phyloP scores from a whole-genome alignment of 352 stramenopile species.

The Globisporangium camurandrum region DNA sequence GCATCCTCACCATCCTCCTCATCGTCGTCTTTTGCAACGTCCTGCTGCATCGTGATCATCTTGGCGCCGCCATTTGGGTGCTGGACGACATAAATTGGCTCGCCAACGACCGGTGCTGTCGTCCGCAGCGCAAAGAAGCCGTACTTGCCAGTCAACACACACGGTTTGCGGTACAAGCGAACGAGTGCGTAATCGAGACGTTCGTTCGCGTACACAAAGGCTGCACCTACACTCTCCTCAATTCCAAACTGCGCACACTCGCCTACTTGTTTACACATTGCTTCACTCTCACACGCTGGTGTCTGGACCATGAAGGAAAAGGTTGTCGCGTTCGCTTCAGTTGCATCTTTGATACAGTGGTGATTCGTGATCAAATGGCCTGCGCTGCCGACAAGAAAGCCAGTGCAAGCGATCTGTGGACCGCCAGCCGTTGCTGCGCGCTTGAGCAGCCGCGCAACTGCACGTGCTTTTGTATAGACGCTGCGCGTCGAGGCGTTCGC shows the following conservation, averaged over 20 bases:
- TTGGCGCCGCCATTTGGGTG: slow-evolving; percentile 36
- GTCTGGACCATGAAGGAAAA: slow-evolving; percentile 36
- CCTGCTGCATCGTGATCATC: slow-evolving; percentile 21
- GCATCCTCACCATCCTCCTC: slow-evolving; percentile 13
- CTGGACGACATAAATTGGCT: slow-evolving; percentile 48
- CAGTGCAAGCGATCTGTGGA: slow-evolving; percentile 25
- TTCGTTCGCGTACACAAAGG: slow-evolving; percentile 17
- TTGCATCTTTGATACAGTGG: slow-evolving; percentile 32
- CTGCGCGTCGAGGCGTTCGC: slow-evolving; percentile 9
- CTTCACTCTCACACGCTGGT: slow-evolving; percentile 17
- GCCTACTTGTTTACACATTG: slow-evolving; percentile 16
- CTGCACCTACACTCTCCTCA: slow-evolving; percentile 13
- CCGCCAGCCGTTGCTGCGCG: slow-evolving; percentile 10
- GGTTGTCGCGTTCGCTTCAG: slow-evolving; percentile 18
- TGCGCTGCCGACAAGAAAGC: slow-evolving; percentile 32
- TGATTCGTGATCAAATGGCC: slow-evolving; percentile 43
- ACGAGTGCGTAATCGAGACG: slow-evolving; percentile 38
- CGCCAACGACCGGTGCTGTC: slow-evolving; percentile 14
- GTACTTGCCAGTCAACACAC: slow-evolving; percentile 22
- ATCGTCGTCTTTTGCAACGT: slow-evolving; percentile 27
- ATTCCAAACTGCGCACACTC: slow-evolving; percentile 26
- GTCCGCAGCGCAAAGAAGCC: slow-evolving; percentile 29
- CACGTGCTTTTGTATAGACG: slow-evolving; percentile 19
- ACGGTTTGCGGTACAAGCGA: slow-evolving; percentile 23
- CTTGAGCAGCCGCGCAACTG: slow-evolving; percentile 31